Evolutionary conservation across 2,329 filamentous ascomycete species (phyloP).

Genomic region (Nigrospora osmanthi): DNA sequence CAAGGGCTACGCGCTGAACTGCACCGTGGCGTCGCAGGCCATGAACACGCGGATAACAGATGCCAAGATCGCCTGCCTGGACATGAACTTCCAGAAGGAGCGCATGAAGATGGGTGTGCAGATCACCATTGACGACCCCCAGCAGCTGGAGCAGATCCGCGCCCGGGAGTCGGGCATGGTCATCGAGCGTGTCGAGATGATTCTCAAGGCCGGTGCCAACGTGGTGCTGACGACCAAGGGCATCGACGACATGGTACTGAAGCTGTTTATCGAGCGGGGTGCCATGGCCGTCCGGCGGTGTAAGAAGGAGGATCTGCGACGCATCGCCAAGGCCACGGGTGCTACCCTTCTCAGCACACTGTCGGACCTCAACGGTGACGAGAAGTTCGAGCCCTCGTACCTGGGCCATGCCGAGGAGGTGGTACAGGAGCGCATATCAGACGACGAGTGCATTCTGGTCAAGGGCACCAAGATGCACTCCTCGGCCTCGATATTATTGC

Average conservation of each 20-base stretch:
- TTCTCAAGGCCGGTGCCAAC: constrained; percentile 93
- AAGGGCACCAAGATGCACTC: constrained; percentile 93
- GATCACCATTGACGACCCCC: constrained; percentile 94
- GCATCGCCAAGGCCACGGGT: constrained; percentile 93
- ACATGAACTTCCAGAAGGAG: constrained; percentile 99
- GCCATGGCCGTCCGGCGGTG: constrained; percentile 94
- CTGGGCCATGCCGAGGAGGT: constrained; percentile 92
- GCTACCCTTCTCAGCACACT: constrained; percentile 88
- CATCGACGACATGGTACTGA: constrained; percentile 92
- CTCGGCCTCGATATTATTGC: constrained; percentile 91
- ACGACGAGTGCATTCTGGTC: constrained; percentile 95
- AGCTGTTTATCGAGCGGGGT: constrained; percentile 88
- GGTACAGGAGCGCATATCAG: constrained; percentile 95
- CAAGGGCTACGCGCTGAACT: constrained; percentile 96
- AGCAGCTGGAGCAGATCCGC: constrained; percentile 95
- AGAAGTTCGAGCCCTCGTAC: constrained; percentile 87
- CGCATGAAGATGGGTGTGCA: constrained; percentile 98
- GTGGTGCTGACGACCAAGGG: constrained; percentile 96
- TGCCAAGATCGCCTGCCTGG: constrained; percentile 92
- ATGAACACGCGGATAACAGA: constrained; percentile 91
- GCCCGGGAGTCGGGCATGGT: constrained; percentile 89
- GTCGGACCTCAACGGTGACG: constrained; percentile 94
- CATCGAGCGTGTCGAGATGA: constrained; percentile 91
- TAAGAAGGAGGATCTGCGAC: constrained; percentile 95
- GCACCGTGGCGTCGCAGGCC: constrained; percentile 94